Evolutionary conservation across 2,329 filamentous ascomycete species (phyloP).

Genomic region (Paraphaeosphaeria sporulosa): DNA sequence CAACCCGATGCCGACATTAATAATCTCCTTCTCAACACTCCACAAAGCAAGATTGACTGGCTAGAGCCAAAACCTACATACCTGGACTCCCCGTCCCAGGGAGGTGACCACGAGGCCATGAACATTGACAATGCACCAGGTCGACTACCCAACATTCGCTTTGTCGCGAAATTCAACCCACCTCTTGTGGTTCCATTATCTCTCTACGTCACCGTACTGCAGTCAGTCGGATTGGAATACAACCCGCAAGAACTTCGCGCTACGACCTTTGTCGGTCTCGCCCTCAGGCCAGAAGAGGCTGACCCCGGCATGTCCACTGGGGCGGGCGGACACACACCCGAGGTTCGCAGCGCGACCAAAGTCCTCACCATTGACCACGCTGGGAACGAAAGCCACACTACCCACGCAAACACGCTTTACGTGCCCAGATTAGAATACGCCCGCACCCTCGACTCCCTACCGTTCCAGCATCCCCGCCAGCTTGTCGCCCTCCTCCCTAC

Average conservation of each 20-base stretch:
- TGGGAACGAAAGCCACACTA: conserved; percentile 31
- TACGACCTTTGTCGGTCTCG: conserved; percentile 60
- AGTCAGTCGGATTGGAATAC: conserved; percentile 65
- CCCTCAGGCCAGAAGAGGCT: conserved; percentile 52
- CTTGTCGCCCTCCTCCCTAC: conserved; percentile 74
- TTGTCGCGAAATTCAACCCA: conserved; percentile 77
- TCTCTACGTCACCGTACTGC: conserved; percentile 69
- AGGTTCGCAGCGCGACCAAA: conserved; percentile 59
- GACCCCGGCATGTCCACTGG: conserved; percentile 63
- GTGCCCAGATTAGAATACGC: conserved; percentile 78
- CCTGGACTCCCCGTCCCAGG: conserved; percentile 35
- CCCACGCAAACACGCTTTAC: conserved; percentile 67
- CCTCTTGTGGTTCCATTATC: conserved; percentile 73
- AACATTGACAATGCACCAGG: conserved; percentile 61
- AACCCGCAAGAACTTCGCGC: conserved; percentile 59
- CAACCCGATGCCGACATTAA: conserved; percentile 45
- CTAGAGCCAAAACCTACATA: conserved; percentile 73
- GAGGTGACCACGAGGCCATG: conserved; percentile 60
- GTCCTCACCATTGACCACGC: conserved; percentile 51
- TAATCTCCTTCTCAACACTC: conserved; percentile 53
- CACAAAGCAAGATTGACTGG: conserved; percentile 66
- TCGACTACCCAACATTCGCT: conserved; percentile 74
- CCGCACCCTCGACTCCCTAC: conserved; percentile 70
- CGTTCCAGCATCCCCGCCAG: conserved; percentile 81
- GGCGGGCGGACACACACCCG: conserved; percentile 51